Evolutionary conservation across 2,329 filamentous ascomycete species (phyloP), one percentile per base, ranked within the genome.

Genomic region (Botrytis squamosa): DNA sequence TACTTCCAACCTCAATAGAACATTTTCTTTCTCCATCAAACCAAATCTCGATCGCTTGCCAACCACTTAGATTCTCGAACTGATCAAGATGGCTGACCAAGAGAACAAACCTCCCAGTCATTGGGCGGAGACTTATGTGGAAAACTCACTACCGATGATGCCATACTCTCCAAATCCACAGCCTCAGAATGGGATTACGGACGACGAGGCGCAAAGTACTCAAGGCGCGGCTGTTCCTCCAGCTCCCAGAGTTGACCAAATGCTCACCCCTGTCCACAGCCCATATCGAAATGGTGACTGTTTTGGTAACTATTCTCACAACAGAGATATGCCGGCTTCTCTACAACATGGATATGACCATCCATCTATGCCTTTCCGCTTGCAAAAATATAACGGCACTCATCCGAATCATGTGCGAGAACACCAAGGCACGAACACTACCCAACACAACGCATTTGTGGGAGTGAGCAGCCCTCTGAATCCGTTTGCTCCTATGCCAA

Each of bases 301-400:
- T 62, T 40, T 12, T 25, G 20, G 4, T 38, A 5, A 62, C 3
- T 3, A 22, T 62, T 12, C 6, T 16, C 38, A 40, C 14, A 8
- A 40, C 12, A 22, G 9, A 40, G 22, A 14, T 0, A 7, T 4
- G 6, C 0, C 36, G 9, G 2, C 9, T 2, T 5, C 38, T 63
- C 6, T 7, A 4, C 25, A 25, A 8, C 6, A 42, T 10, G 38
- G 25, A 42, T 8, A n/a, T n/a, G 3, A 3, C 16, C 36, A n/a
- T 8, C 7, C 38, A 14, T 1, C 14, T 4, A 0, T 16, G 8
- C 14, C 25, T 2, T 1, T n/a, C 1, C 25, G 7, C 3, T 16
- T 14, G 0, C 60, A 40, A 18, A 3, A n/a, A 25, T 1, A 42
- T 7, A 25, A 20, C 9, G 25, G 22, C 1, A 10, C 0, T 63